Percentiles rank a stretch among this genome's conserved stretches.
Evolutionary conservation across 2,329 filamentous ascomycete genomes (phyloP).

Genomic region (Furcasterigmium sp.): DNA sequence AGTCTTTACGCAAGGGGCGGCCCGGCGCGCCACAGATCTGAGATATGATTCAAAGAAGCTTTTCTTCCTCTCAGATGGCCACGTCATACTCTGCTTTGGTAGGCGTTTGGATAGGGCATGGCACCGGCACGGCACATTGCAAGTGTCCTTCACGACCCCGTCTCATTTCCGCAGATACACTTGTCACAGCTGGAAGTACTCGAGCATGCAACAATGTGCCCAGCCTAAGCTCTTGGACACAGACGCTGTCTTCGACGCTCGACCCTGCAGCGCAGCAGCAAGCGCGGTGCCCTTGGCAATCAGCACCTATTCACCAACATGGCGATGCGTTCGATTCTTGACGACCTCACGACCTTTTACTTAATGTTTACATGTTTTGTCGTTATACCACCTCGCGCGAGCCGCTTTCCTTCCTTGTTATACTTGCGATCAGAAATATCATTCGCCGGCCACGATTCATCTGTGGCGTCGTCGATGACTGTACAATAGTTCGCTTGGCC

Average conservation of each 20-base stretch:
- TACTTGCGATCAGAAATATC: not conserved
- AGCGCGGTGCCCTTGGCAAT: no score
- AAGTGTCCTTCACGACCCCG: constrained; percentile 7
- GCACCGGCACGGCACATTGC: constrained; percentile 11
- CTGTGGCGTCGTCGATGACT: not conserved
- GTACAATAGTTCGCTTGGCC: constrained; percentile 1
- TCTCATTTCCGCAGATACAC: constrained; percentile 3
- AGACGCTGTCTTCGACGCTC: no score
- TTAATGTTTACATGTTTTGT: constrained; percentile 15
- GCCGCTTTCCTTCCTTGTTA: constrained; percentile 5
- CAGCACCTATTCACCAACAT: no score
- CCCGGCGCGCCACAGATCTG: constrained; percentile 47
- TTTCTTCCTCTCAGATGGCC: constrained; percentile 4
- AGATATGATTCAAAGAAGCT: constrained; percentile 13
- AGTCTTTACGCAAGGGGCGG: constrained; percentile 44
- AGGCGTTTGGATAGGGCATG: constrained; percentile 28
- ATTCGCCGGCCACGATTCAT: not conserved
- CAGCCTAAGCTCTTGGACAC: no score
- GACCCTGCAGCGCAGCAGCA: no score
- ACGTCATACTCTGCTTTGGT: constrained; percentile 13
- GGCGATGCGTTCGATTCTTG: constrained; percentile 13
- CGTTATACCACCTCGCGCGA: constrained; percentile 8
- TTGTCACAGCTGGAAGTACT: no score
- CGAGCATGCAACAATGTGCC: no score
- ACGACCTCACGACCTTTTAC: constrained; percentile 13